Percentiles rank a stretch among this genome's conserved stretches.
phyloP scores from a whole-genome alignment of 805 yeast genomes.

The Candida suzukii region DNA sequence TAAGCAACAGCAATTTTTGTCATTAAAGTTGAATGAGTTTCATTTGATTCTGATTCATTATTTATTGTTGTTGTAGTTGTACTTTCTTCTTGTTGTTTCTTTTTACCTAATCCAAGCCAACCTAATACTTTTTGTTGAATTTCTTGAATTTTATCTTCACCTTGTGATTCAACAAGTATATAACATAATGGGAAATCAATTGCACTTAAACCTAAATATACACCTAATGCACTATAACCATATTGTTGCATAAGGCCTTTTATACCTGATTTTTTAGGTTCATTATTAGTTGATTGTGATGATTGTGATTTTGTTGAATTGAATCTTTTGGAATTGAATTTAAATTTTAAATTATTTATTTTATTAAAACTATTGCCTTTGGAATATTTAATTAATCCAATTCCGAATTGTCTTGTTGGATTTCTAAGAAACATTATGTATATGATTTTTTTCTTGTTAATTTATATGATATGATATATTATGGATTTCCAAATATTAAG shows the following conservation, averaged over 20 bases:
- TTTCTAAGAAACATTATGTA: too few species aligned
- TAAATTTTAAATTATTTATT: too few species aligned
- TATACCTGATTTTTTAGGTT: conserved; percentile 34
- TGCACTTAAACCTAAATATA: conserved; percentile 64
- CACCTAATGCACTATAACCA: conserved; percentile 87
- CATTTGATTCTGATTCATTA: too few species aligned
- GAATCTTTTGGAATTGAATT: conserved; percentile 6
- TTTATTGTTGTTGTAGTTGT: conserved; percentile 13
- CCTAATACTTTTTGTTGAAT: conserved; percentile 56
- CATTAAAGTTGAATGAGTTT: conserved; percentile 38
- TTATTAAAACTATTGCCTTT: too few species aligned
- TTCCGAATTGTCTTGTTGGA: too few species aligned
- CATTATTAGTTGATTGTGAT: conserved; percentile 1
- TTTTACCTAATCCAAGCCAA: conserved; percentile 51
- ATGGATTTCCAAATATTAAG: too few species aligned
- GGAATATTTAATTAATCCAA: too few species aligned
- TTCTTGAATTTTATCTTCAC: conserved; percentile 71
- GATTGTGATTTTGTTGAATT: conserved; percentile 15
- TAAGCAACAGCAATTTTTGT: conserved; percentile 89
- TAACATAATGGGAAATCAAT: conserved; percentile 84
- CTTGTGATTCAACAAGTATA: conserved; percentile 75
- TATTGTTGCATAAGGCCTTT: conserved; percentile 74
- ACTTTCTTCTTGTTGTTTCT: conserved; percentile 10
- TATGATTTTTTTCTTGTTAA: too few species aligned
- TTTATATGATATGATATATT: too few species aligned